Conservation (phyloP, 202 grass and related monocot species). For the Alloteropsis angusta region DNA sequence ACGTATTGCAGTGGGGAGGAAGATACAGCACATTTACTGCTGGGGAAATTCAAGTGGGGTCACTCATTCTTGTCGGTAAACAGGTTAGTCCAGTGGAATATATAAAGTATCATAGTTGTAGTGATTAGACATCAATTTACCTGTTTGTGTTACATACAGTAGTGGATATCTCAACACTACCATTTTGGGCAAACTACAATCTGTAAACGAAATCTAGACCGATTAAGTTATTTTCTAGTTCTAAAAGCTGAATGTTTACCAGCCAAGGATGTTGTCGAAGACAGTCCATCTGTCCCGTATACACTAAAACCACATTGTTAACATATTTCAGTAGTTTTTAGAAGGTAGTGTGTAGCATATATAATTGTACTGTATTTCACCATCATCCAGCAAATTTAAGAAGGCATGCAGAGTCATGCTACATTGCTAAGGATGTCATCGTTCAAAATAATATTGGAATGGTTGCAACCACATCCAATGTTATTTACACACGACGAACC, state of each 20-base stretch:
- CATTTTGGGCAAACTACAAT: background rate
- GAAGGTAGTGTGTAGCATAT: background rate
- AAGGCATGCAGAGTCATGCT: background rate
- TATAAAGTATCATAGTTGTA: background rate
- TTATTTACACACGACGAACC: background rate
- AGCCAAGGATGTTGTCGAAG: background rate
- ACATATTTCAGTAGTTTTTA: background rate
- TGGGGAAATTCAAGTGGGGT: slow-evolving; percentile 96
- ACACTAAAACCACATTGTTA: background rate
- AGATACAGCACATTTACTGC: slow-evolving; percentile 60
- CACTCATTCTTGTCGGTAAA: slow-evolving; percentile 93
- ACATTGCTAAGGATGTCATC: background rate
- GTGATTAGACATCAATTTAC: background rate
- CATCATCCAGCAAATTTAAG: background rate
- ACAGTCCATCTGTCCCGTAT: background rate
- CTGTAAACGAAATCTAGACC: background rate
- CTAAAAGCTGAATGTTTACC: background rate
- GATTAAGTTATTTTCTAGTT: background rate
- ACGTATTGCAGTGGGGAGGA: slow-evolving; percentile 58
- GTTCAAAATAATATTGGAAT: background rate
- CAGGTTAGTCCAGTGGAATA: slow-evolving; percentile 45
- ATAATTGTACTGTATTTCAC: background rate
- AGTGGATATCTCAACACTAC: background rate
- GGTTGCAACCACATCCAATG: background rate
- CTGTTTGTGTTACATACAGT: background rate